A percentile compares a stretch with the other conserved stretches of the same genome.
phyloP scores from a whole-genome alignment of 2,329 filamentous ascomycete species.

The Hirsutella rhossiliensis region DNA sequence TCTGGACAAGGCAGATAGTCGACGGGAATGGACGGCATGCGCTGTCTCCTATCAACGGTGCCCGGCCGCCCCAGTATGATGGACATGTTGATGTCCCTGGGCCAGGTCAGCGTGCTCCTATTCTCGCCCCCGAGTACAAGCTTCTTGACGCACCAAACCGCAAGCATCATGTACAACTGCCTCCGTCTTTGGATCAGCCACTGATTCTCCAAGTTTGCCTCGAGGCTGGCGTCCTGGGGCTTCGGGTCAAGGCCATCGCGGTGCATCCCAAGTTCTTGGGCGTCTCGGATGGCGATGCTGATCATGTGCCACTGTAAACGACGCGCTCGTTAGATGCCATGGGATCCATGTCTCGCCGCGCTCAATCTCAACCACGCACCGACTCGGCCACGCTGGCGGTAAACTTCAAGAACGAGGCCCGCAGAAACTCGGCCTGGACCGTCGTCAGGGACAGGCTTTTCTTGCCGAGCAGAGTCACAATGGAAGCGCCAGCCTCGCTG shows the following conservation, averaged over 20 bases:
- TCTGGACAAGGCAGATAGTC: constrained; percentile 38
- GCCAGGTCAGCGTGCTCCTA: neutral
- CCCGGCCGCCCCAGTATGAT: constrained; percentile 43
- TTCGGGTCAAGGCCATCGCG: constrained; percentile 39
- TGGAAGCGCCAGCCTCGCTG: constrained; percentile 42
- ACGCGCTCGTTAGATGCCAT: neutral
- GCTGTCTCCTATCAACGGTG: constrained; percentile 36
- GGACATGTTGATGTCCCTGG: constrained; percentile 42
- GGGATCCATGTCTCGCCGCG: neutral
- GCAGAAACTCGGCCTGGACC: constrained; percentile 44
- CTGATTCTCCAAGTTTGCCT: constrained; percentile 40
- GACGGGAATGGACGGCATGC: constrained; percentile 36
- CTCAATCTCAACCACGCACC: constrained; percentile 17
- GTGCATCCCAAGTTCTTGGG: constrained; percentile 50
- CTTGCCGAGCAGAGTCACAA: constrained; percentile 44
- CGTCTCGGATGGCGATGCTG: constrained; percentile 45
- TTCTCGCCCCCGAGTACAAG: neutral
- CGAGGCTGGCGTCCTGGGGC: constrained; percentile 30
- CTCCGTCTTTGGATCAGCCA: constrained; percentile 46
- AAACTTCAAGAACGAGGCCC: constrained; percentile 46
- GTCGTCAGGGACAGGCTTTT: constrained; percentile 41
- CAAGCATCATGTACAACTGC: constrained; percentile 43
- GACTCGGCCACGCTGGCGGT: constrained; percentile 46
- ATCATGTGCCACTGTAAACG: constrained; percentile 39
- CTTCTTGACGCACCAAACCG: constrained; percentile 18